Percentiles rank a stretch among this genome's conserved stretches.
Conservation (phyloP, 1,284 basidiomycete genomes). For the Malassezia psittaci region DNA sequence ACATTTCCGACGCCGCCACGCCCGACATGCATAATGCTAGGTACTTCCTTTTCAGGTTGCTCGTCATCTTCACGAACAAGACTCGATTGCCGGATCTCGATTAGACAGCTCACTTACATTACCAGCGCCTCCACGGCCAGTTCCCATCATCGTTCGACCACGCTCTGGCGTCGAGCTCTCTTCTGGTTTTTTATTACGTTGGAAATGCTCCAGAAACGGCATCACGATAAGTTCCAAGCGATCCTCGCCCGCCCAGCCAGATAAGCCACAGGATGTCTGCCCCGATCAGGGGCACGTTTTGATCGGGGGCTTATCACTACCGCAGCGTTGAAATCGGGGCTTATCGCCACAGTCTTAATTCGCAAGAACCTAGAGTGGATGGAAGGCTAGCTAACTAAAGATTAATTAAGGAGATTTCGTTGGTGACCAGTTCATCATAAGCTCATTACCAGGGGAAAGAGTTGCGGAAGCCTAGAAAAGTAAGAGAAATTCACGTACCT, state of each 20-base stretch:
- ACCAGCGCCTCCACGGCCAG: conserved; percentile 38
- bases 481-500: not conserved
- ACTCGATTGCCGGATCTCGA: conserved; percentile 3
- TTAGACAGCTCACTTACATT: conserved; percentile 27
- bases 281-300: too few species aligned
- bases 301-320: too few species aligned
- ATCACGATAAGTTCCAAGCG: not conserved
- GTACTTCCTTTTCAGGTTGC: conserved; percentile 27
- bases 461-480: not conserved
- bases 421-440: conserved; percentile 8
- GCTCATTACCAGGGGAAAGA: conserved; percentile 11
- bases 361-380: too few species aligned
- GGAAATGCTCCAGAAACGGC: conserved; percentile 2
- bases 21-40: conserved; percentile 55
- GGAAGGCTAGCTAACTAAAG: not conserved
- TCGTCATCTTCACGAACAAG: not conserved
- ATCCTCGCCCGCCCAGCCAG: not conserved
- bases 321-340: too few species aligned
- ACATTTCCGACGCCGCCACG: conserved; percentile 70
- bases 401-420: not conserved
- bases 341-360: too few species aligned
- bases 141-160: conserved; percentile 32
- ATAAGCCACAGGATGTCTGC: not conserved
- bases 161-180: conserved; percentile 15
- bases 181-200: not conserved